Evolutionary conservation across 2,329 filamentous ascomycete species (phyloP).

Genomic region (Arthrobotrys sphaeroides): DNA sequence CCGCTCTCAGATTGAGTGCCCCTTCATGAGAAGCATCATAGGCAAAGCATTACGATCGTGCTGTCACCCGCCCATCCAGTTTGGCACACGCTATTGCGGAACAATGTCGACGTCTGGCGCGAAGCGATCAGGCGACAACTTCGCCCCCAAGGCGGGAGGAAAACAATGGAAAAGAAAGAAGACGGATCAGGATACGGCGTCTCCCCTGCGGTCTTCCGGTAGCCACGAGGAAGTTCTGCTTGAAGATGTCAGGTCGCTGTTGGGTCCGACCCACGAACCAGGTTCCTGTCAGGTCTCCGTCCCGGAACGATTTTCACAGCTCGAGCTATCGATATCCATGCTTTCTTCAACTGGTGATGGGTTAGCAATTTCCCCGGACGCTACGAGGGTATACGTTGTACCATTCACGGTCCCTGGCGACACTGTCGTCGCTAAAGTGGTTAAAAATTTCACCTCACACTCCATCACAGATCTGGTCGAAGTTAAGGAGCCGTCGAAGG

Average conservation of each 20-base stretch:
- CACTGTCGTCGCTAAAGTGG: slow-evolving; percentile 78
- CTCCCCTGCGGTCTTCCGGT: background rate
- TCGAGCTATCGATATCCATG: slow-evolving; percentile 81
- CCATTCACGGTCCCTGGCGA: slow-evolving; percentile 91
- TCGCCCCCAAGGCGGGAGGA: background rate
- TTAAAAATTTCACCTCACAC: slow-evolving; percentile 74
- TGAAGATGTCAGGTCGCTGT: slow-evolving; percentile 20
- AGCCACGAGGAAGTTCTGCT: slow-evolving; percentile 33
- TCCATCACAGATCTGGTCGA: slow-evolving; percentile 87
- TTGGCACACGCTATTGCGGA: background rate
- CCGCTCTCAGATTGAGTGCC: background rate
- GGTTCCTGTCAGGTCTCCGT: background rate
- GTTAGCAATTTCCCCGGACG: slow-evolving; percentile 75
- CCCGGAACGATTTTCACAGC: slow-evolving; percentile 75
- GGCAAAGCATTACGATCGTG: background rate
- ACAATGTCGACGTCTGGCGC: slow-evolving; percentile 41
- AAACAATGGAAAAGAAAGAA: slow-evolving; percentile 31
- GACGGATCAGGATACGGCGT: background rate
- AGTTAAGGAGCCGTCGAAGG: slow-evolving; percentile 75
- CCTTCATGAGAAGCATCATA: background rate
- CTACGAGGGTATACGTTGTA: slow-evolving; percentile 80
- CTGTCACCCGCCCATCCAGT: background rate
- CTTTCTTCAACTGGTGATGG: slow-evolving; percentile 94
- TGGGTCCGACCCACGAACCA: background rate
- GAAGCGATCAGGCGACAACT: slow-evolving; percentile 23